Evolutionary conservation across 2,329 filamentous ascomycete genomes (phyloP), one percentile per base, ranked within the genome.

Genomic region (Fusarium brachygibbosum): DNA sequence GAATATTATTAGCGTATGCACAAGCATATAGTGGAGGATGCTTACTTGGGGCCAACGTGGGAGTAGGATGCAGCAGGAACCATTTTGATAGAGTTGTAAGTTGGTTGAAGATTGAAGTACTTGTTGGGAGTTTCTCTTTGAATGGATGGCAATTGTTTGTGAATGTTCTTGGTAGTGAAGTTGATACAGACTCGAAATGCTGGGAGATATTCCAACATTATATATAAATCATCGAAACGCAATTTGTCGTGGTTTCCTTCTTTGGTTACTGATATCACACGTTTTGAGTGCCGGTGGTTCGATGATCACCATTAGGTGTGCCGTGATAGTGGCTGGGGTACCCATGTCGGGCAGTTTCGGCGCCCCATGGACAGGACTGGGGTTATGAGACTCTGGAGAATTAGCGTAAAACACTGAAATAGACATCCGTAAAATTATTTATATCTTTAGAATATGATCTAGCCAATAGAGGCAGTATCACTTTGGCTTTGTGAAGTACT

Each of bases 221-320:
- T 73, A 73, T 73, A 73, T 25, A 23, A 19, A 19, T 25, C 31
- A 21, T 40, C 9, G 4, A 44, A 51, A 37, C 38, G 3, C 9
- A 5, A 45, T 16, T 29, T 51, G 49, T 49, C 48, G 53, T 66
- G 37, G 54, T 41, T 54, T 60, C 19, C 35, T 37, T 21, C 53
- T 31, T 32, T 46, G 41, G 21, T n/a, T 37, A 17, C 8, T 40
- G 23, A 40, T 44, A 59, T 70, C 58, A 61, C 63, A 63, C 58
- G 71, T 73, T 70, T 44, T 69, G 41, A 72, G 46, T 57, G 54
- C 63, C 37, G 37, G 66, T 73, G 71, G 70, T 61, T 63, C 70
- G 71, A 73, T 66, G 41, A 69, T 73, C 50, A 68, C 49, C 65
- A 46, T 63, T 65, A 25, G 37, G 21, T 66, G 60, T 66, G 42